Base-by-base conservation (phyloP, 1,284 basidiomycete species). In the Ceratobasidium sp. region DNA sequence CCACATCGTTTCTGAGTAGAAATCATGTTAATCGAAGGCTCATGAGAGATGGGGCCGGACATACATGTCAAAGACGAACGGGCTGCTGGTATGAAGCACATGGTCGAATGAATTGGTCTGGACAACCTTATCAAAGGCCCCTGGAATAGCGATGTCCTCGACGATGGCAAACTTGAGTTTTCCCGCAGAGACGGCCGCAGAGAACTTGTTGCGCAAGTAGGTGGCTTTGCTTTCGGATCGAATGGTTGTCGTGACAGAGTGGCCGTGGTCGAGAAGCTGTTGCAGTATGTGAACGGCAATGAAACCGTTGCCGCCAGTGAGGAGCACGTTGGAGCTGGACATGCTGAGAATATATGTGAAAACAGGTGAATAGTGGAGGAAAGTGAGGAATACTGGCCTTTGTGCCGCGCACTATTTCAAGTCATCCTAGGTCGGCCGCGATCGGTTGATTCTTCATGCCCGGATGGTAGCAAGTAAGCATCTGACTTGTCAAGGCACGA, bases 51-150 rank as follows among this genome's bases (percentile, higher is more conserved):
- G n/a, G n/a, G 17, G 12, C 12, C 6, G 7, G 8, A 56, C 69
- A 55, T 31, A 70, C 69, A 55, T 42, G 29, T 57, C 35, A 15
- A 57, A 50, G 5, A 60, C 55, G 20, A 58, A 52, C 15, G 69
- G 69, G 17, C 62, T 68, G 31, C 69, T 68, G 8, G 55, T 56
- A 31, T 72, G 72, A n/a, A 65, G 54, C 20, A 74, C 68, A 13
- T 60, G 35, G 17, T 69, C 71, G 22, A 72, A 70, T 17, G 34
- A 25, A 40, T 70, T 67, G 25, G 60, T 54, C 50, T 71, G 60
- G 35, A 72, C 20, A 17, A 70, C 72, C 32, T 73, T 68, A 32
- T 74, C 72, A 42, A 70, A 73, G 17, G 73, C 69, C 6, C 73
- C 73, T 0, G 68, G 56, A 3, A 35, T 38, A 10, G 70, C 55